Evolutionary conservation across 1,284 basidiomycete genomes (phyloP).

Genomic region (Cutaneotrichosporon mucoides): DNA sequence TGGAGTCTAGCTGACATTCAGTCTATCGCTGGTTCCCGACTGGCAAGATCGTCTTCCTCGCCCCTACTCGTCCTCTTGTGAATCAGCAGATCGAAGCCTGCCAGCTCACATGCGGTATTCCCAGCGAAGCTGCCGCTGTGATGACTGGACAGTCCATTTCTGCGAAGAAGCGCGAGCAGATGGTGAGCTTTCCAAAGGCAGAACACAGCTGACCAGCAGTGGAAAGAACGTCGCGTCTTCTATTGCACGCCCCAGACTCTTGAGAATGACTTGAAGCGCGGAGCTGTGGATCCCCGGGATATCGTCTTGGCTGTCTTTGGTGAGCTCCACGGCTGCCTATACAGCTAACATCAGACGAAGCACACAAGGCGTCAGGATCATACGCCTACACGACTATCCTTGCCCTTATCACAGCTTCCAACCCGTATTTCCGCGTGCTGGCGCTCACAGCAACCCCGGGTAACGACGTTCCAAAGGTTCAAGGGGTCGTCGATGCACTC

Average conservation of each 20-base stretch:
- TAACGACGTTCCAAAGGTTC: constrained; percentile 76
- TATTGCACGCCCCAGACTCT: constrained; percentile 99
- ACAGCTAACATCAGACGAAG: constrained; percentile 66
- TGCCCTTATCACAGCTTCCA: constrained; percentile 84
- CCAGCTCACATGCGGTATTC: constrained; percentile 90
- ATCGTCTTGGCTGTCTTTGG: constrained; percentile 66
- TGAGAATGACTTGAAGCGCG: constrained; percentile 74
- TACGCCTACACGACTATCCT: constrained; percentile 91
- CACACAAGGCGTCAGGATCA: constrained; percentile 87
- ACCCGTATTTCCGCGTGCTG: constrained; percentile 87
- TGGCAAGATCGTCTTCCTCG: constrained; percentile 91
- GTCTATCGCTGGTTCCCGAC: constrained; percentile 91
- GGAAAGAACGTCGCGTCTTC: constrained; percentile 74
- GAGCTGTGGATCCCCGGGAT: constrained; percentile 69
- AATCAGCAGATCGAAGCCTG: constrained; percentile 92
- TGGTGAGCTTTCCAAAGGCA: constrained; percentile 54
- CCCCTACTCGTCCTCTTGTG: constrained; percentile 92
- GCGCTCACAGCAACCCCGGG: constrained; percentile 96
- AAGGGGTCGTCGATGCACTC: constrained; percentile 83
- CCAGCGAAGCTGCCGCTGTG: constrained; percentile 77
- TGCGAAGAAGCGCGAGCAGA: constrained; percentile 53
- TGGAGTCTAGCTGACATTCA: constrained; percentile 42
- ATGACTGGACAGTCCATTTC: constrained; percentile 67
- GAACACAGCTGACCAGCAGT: constrained; percentile 26
- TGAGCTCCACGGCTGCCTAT: constrained; percentile 48